Base-by-base conservation (phyloP, 2,329 filamentous ascomycete genomes). In the Dactylella cylindrospora region DNA sequence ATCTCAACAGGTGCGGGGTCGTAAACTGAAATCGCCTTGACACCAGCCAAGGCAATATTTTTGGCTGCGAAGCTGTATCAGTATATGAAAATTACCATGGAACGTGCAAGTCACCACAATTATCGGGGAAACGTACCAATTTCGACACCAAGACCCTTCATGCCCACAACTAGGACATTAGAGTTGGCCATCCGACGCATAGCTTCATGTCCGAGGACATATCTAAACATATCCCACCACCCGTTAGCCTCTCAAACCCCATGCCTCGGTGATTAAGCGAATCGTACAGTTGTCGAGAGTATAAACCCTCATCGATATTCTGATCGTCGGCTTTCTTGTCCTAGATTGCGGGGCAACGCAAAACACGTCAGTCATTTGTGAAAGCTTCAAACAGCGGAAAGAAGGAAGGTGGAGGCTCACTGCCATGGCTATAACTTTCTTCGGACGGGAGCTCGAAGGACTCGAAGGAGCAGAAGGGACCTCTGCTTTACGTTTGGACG, bases 161-260 rank as follows among this genome's bases (percentile, higher is more conserved):
- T 78, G 66, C 93, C 93, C 65, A 91, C 86, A 53, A 98, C 80
- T 47, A 98, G 86, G 61, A 98, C 82, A 72, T 97, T 94, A 51
- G 93, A 97, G 65, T 90, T 88, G 71, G 90, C 83, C 93, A 98
- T 98, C 71, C 93, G 90, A 80, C 95, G 97, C 93, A 98, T 98
- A 67, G 93, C 83, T 73, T 86, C 83, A 71, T 86, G 83, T 52
- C 93, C 83, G 52, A 86, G 80, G 52, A 86, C 83, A 69, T 86
- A 86, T 45, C 75, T 77, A 61, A 29, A 46, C 35, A 23, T 29
- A 10, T 29, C n/a, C 31, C 25, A 22, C 7, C 17, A 31, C 13
- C 8, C 33, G 32, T 67, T 41, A 66, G 50, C 38, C 40, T 35
- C 22, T 13, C 8, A 49, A 52, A 6, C 25, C 17, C 13, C 7